These are phyloP conservation scores for Astrocystis sublimbata DNA, from an alignment of 495 filamentous ascomycete species.

Conservation along the genomic window DNA sequence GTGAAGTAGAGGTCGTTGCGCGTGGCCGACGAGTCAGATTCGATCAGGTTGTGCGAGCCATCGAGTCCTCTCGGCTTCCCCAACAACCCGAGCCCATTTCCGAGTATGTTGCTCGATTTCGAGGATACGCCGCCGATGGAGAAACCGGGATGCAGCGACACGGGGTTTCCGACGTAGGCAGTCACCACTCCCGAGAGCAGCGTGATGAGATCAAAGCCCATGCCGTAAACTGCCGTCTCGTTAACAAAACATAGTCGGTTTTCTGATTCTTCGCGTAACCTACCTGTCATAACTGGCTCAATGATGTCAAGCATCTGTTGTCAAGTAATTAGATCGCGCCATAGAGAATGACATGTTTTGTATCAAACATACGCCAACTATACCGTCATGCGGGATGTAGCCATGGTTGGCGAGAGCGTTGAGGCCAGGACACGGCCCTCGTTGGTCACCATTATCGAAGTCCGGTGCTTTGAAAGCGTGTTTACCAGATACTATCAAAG, in stretches of 20 bases:
- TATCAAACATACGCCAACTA: conserved; percentile 11
- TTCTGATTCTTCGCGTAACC: conserved; percentile 15
- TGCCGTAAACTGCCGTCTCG: conserved; percentile 13
- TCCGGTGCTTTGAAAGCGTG: conserved; percentile 10
- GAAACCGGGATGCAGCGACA: conserved; percentile 17
- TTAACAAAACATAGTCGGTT: background rate
- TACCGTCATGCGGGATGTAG: conserved; percentile 56
- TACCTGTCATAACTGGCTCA: conserved; percentile 12
- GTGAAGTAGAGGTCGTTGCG: conserved; percentile 54
- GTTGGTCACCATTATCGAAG: conserved; percentile 7
- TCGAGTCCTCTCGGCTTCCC: conserved; percentile 39
- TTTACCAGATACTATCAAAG: conserved; percentile 12
- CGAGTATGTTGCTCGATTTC: conserved; percentile 12
- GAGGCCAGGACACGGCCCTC: conserved; percentile 54
- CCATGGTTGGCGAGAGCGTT: conserved; percentile 61
- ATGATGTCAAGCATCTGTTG: conserved; percentile 6
- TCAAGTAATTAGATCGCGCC: conserved; percentile 4
- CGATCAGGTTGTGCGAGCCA: conserved; percentile 59
- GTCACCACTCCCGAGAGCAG: conserved; percentile 39
- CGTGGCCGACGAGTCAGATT: conserved; percentile 57
- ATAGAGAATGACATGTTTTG: background rate
- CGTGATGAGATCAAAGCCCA: conserved; percentile 38
- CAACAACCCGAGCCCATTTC: conserved; percentile 26
- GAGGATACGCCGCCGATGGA: conserved; percentile 28
- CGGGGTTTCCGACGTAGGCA: conserved; percentile 34